Conservation (phyloP, 1,284 basidiomycete genomes). For the Violaceomyces palustris region DNA sequence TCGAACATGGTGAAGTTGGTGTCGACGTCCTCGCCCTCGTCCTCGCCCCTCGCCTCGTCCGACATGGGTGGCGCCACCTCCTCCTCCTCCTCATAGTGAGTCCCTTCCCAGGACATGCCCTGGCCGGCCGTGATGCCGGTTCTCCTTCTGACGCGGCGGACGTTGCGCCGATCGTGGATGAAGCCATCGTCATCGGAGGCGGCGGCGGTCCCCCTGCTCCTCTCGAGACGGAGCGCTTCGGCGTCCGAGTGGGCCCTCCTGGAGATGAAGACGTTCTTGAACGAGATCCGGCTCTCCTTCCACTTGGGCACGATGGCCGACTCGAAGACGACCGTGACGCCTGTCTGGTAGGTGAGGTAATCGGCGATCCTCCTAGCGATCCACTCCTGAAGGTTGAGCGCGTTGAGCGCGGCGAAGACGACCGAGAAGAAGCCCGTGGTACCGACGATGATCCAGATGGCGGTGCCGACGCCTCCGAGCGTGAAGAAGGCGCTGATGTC, state of each 20-base stretch:
- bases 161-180: slow-evolving; percentile 9
- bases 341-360: slow-evolving; percentile 87
- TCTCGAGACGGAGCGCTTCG: slow-evolving; percentile 25
- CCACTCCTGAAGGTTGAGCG: slow-evolving; percentile 85
- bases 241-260: slow-evolving; percentile 61
- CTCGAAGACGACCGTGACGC: slow-evolving; percentile 91
- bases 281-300: slow-evolving; percentile 89
- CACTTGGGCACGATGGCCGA: slow-evolving; percentile 96
- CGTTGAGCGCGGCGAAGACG: slow-evolving; percentile 81
- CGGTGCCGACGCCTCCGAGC: slow-evolving; percentile 75
- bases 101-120: slow-evolving; percentile 49
- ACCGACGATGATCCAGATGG: slow-evolving; percentile 84
- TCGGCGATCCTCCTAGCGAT: slow-evolving; percentile 84
- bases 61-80: slow-evolving; percentile 44
- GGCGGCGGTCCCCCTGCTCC: slow-evolving; percentile 10
- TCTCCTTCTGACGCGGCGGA: slow-evolving; percentile 18
- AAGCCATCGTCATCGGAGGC: too few relatives aligned
- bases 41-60: slow-evolving; percentile 35
- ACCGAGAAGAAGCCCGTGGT: slow-evolving; percentile 97
- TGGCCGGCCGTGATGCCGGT: slow-evolving; percentile 36
- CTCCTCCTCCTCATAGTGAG: slow-evolving; percentile 40
- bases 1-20: slow-evolving; percentile 53
- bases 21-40: slow-evolving; percentile 28
- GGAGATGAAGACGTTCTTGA: slow-evolving; percentile 93
- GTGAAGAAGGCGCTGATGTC: slow-evolving; percentile 94